phyloP scores from a whole-genome alignment of 768 basidiomycete species.

The Lentinula sp. region DNA sequence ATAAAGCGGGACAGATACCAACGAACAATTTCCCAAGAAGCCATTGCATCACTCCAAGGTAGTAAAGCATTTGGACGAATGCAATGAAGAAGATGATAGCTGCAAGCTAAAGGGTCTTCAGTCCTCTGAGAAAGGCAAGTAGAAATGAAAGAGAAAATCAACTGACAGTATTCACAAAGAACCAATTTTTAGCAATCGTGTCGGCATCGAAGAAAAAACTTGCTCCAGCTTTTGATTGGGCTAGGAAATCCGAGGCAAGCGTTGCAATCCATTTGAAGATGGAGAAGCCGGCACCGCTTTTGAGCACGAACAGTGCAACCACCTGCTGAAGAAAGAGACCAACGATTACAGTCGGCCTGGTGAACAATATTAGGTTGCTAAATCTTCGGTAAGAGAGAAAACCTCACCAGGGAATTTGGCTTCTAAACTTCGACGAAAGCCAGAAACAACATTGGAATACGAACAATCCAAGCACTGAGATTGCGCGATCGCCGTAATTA shows the following conservation, averaged over 20 bases:
- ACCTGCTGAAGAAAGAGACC: slow-evolving; percentile 82
- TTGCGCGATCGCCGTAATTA: slow-evolving; percentile 72
- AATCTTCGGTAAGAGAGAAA: slow-evolving; percentile 1
- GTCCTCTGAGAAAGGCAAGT: not conserved
- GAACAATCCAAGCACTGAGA: slow-evolving; percentile 74
- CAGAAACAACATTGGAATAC: slow-evolving; percentile 78
- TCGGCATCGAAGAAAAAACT: slow-evolving; percentile 77
- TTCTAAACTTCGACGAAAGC: slow-evolving; percentile 55
- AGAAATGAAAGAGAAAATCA: not conserved
- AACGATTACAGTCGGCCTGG: slow-evolving; percentile 80
- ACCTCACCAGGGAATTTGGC: slow-evolving; percentile 64
- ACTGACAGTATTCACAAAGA: slow-evolving; percentile 74
- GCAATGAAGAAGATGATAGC: slow-evolving; percentile 94
- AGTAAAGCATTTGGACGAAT: slow-evolving; percentile 87
- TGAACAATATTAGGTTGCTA: not conserved
- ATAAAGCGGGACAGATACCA: not conserved
- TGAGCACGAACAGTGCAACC: slow-evolving; percentile 86
- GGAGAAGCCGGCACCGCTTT: slow-evolving; percentile 73
- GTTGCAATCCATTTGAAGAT: slow-evolving; percentile 82
- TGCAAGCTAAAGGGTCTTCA: slow-evolving; percentile 36
- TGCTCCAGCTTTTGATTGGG: slow-evolving; percentile 62
- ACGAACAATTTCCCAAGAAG: slow-evolving; percentile 75
- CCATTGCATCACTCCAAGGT: slow-evolving; percentile 93
- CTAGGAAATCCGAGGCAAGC: slow-evolving; percentile 76
- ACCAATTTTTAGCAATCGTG: slow-evolving; percentile 66